phyloP scores from a whole-genome alignment of 148 eudicot genomes.

The Rhododendron henanense region DNA sequence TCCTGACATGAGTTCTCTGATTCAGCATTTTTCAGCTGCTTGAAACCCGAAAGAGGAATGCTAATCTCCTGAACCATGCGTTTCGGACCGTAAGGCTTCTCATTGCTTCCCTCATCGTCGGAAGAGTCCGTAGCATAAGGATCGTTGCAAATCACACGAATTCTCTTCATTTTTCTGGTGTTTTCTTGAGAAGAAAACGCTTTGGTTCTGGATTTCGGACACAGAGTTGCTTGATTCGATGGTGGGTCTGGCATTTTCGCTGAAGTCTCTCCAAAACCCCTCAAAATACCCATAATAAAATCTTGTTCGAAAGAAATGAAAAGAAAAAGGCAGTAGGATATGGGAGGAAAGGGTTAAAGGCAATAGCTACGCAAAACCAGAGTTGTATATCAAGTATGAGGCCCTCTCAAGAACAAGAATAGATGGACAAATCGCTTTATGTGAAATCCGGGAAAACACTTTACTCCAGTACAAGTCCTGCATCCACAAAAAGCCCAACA shows the following conservation, averaged over 20 bases:
- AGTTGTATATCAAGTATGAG: slow-evolving; percentile 25
- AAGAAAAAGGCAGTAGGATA: neutral
- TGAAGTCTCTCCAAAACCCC: slow-evolving; percentile 9
- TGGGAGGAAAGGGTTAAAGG: neutral
- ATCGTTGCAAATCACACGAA: slow-evolving; percentile 56
- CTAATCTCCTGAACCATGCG: slow-evolving; percentile 53
- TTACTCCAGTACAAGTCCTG: slow-evolving; percentile 73
- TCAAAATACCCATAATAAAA: slow-evolving; percentile 7
- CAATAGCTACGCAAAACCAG: neutral
- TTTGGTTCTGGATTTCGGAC: slow-evolving; percentile 10
- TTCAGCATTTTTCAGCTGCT: slow-evolving; percentile 15
- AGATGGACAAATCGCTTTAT: slow-evolving; percentile 53
- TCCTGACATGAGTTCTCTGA: slow-evolving; percentile 54
- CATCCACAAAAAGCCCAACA: slow-evolving; percentile 14
- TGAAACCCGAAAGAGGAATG: slow-evolving; percentile 16
- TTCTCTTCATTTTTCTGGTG: slow-evolving; percentile 31
- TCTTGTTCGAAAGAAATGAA: neutral
- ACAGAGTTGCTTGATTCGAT: neutral
- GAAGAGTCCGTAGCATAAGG: slow-evolving; percentile 75
- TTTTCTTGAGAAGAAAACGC: slow-evolving; percentile 20
- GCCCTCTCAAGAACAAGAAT: slow-evolving; percentile 51
- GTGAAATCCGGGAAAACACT: slow-evolving; percentile 80
- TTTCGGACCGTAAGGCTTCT: slow-evolving; percentile 22
- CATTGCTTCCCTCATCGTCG: slow-evolving; percentile 47
- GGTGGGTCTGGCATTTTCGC: slow-evolving; percentile 23